Conservation (phyloP, 495 filamentous ascomycete genomes). For the Xylaria acuta region DNA sequence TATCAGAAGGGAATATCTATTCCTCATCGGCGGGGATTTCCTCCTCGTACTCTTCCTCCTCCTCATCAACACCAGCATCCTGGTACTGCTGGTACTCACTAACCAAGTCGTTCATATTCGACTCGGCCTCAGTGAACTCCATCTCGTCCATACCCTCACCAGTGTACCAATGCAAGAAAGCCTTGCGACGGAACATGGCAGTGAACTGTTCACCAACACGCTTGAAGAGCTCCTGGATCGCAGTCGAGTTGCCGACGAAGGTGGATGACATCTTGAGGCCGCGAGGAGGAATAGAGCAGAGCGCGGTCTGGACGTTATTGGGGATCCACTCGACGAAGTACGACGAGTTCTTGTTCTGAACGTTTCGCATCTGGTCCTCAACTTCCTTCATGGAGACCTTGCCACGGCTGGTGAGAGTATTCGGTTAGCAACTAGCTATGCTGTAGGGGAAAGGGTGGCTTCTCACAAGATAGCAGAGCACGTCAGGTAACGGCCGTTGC, state of each 20-base stretch:
- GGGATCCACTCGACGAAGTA: slow-evolving; percentile 99
- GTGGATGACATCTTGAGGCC: slow-evolving; percentile 99
- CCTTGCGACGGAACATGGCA: slow-evolving; percentile 99
- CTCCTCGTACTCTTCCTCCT: slow-evolving; percentile 71
- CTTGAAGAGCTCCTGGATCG: slow-evolving; percentile 99
- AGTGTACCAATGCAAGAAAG: slow-evolving; percentile 99
- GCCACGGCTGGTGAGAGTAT: slow-evolving; percentile 71
- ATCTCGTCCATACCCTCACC: slow-evolving; percentile 99
- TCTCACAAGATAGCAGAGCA: slow-evolving; percentile 95
- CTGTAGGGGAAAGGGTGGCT: slow-evolving; percentile 2
- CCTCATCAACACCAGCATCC: slow-evolving; percentile 85
- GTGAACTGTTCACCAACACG: slow-evolving; percentile 99
- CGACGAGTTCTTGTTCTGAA: slow-evolving; percentile 99
- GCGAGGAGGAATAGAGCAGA: slow-evolving; percentile 98
- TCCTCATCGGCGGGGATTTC: slow-evolving; percentile 49
- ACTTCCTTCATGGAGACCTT: slow-evolving; percentile 99
- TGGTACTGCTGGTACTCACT: slow-evolving; percentile 99
- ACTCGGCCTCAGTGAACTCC: slow-evolving; percentile 99
- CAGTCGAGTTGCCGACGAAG: slow-evolving; percentile 99
- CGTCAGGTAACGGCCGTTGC: slow-evolving; percentile 98
- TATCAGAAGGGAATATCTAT: slow-evolving; percentile 35
- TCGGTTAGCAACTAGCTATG: slow-evolving; percentile 38
- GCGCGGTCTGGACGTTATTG: slow-evolving; percentile 99
- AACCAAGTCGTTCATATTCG: slow-evolving; percentile 99
- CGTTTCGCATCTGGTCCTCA: slow-evolving; percentile 99